These are phyloP conservation scores for Agrocybe praecox DNA, from an alignment of 768 basidiomycete species.

Conservation along the genomic window DNA sequence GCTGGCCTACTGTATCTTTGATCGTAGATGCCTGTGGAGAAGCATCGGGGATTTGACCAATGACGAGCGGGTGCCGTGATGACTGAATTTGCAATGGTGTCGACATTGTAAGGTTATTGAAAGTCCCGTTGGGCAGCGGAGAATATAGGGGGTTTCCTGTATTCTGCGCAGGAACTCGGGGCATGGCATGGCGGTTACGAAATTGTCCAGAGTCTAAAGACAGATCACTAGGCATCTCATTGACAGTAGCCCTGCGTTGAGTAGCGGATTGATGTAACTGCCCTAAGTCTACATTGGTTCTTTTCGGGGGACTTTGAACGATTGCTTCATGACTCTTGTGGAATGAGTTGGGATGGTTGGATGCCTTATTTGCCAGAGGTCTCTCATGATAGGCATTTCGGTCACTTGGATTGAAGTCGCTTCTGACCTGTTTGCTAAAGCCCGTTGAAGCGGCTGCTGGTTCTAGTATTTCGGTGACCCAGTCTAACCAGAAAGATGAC, in stretches of 20 bases:
- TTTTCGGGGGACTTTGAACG: background rate
- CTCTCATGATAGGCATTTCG: background rate
- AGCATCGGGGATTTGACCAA: no score
- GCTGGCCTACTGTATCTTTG: background rate
- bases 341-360: background rate
- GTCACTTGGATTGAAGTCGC: background rate
- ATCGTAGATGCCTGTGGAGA: background rate
- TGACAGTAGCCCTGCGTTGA: background rate
- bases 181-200: background rate
- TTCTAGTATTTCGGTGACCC: slow-evolving; percentile 41
- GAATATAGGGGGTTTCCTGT: background rate
- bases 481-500: slow-evolving; percentile 49
- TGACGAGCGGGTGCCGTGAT: background rate
- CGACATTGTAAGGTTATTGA: background rate
- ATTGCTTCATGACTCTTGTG: background rate
- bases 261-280: background rate
- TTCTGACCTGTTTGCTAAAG: background rate
- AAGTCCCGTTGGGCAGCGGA: background rate
- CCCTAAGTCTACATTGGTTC: background rate
- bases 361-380: background rate
- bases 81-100: background rate
- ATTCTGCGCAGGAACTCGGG: background rate
- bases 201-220: background rate
- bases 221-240: background rate
- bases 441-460: slow-evolving; percentile 8